Evolutionary conservation across 352 stramenopile species (phyloP), one percentile per base, ranked within the genome.

Genomic region (Pythium chondricola): DNA sequence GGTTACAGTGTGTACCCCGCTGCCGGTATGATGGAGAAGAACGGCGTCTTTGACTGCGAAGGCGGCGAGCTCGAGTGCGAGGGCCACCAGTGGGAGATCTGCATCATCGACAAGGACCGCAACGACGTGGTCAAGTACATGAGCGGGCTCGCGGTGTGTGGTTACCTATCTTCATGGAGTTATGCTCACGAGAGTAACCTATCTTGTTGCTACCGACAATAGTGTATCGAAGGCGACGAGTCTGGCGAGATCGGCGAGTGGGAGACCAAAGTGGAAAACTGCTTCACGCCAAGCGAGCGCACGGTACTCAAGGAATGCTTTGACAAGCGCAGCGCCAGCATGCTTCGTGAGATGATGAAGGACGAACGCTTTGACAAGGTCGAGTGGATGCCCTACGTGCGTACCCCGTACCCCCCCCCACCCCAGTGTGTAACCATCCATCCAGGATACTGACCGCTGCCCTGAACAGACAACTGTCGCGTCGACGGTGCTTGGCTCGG

Each of bases 221-320:
- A 89, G 76, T 90, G 78, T 36, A 71, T 90, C 43, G 82, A 93
- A 71, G 69, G 71, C 38, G 72, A 88, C 38, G 77, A 88, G 46
- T 87, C 71, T 8, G 76, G 82, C 25, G 65, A 71, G 9, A 47
- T 70, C n/a, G 74, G 69, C 21, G 76, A 91, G 53, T 93, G 82
- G 82, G 45, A 55, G 20, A 76, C 67, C 37, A 90, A 90, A 50
- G 44, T 88, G 11, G 56, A 76, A 30, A 85, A 83, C 55, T 93
- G 82, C 43, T 65, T 90, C 37, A 78, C 72, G 21, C 51, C 70
- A 18, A 71, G 79, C 45, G 76, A 90, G 47, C 69, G 71, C 14
- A 52, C 56, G 2, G 64, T 61, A 20, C 51, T 89, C 0, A 63
- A 79, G 32, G 61, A 84, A 24, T 93, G 82, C 52, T 85, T 74